phyloP scores from a whole-genome alignment of 1,139 yeast genomes.

The Petasospora fabianii region DNA sequence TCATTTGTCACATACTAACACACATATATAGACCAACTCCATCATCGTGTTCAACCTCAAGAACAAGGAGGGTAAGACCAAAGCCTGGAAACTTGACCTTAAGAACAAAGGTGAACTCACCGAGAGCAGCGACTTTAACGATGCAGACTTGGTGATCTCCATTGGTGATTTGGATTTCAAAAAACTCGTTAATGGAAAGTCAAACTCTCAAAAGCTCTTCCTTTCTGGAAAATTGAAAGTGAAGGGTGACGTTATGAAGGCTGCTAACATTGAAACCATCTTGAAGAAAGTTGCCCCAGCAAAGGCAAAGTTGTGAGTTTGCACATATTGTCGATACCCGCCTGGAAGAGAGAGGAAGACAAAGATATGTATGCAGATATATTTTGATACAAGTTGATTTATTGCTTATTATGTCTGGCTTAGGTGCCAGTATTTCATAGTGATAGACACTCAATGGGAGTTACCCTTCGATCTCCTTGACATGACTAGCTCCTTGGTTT shows the following conservation, averaged over 20 bases:
- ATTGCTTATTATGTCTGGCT: too few relatives aligned
- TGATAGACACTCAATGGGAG: too few relatives aligned
- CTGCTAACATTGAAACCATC: constrained; percentile 70
- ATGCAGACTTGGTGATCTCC: constrained; percentile 64
- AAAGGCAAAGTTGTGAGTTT: constrained; percentile 39
- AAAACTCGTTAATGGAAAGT: constrained; percentile 70
- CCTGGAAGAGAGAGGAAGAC: too few relatives aligned
- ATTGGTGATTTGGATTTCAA: constrained; percentile 62
- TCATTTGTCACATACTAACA: neutral
- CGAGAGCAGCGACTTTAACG: constrained; percentile 43
- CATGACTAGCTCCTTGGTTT: too few relatives aligned
- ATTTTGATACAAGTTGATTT: too few relatives aligned
- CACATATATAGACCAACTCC: constrained; percentile 50
- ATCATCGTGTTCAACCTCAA: constrained; percentile 64
- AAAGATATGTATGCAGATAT: too few relatives aligned
- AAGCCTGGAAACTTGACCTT: constrained; percentile 70
- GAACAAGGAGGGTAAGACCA: constrained; percentile 61
- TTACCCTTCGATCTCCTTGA: too few relatives aligned
- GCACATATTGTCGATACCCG: too few relatives aligned
- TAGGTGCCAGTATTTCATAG: too few relatives aligned
- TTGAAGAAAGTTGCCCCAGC: constrained; percentile 62
- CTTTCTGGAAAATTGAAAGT: constrained; percentile 82
- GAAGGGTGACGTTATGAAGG: constrained; percentile 89
- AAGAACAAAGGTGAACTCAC: constrained; percentile 53
- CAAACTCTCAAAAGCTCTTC: constrained; percentile 81